Conservation (phyloP, 2,329 filamentous ascomycete genomes). For the Leptographium radiaticola region DNA sequence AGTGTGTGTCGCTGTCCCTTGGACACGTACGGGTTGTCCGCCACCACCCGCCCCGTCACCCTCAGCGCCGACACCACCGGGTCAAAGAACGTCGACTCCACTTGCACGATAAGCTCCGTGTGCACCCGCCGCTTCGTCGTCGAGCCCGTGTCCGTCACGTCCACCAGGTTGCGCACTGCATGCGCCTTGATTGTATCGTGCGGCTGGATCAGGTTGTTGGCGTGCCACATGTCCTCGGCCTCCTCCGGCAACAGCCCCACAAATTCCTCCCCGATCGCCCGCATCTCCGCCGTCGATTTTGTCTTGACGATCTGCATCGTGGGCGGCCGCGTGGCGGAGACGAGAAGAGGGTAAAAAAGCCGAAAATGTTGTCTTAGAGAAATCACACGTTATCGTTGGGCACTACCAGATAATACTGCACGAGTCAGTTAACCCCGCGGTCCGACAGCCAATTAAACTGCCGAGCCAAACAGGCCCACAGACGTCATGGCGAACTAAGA, state of each 20-base stretch:
- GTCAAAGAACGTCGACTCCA: constrained; percentile 46
- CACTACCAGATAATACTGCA: no score
- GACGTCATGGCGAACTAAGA: no score
- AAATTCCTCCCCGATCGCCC: constrained; percentile 24
- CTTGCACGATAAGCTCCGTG: constrained; percentile 42
- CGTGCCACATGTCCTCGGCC: constrained; percentile 42
- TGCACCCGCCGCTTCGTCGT: constrained; percentile 38
- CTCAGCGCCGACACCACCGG: constrained; percentile 40
- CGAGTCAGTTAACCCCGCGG: no score
- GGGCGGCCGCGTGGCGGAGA: not conserved
- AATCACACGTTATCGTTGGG: no score
- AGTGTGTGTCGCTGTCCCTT: constrained; percentile 46
- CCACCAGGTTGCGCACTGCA: constrained; percentile 41
- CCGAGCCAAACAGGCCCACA: no score
- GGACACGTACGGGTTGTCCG: constrained; percentile 38
- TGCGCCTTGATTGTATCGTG: constrained; percentile 41
- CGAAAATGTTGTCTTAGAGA: no score
- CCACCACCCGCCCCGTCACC: constrained; percentile 39
- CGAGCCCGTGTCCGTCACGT: constrained; percentile 31
- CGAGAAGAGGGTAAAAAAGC: no score
- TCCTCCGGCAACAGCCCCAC: constrained; percentile 27
- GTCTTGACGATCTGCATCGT: constrained; percentile 18
- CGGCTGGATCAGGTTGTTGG: constrained; percentile 44
- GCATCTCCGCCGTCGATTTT: constrained; percentile 23
- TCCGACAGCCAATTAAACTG: no score